A percentile compares a stretch with the other conserved stretches of the same genome.
phyloP scores from a whole-genome alignment of 1,284 basidiomycete genomes.

The Sanguinoderma infundibulare region DNA sequence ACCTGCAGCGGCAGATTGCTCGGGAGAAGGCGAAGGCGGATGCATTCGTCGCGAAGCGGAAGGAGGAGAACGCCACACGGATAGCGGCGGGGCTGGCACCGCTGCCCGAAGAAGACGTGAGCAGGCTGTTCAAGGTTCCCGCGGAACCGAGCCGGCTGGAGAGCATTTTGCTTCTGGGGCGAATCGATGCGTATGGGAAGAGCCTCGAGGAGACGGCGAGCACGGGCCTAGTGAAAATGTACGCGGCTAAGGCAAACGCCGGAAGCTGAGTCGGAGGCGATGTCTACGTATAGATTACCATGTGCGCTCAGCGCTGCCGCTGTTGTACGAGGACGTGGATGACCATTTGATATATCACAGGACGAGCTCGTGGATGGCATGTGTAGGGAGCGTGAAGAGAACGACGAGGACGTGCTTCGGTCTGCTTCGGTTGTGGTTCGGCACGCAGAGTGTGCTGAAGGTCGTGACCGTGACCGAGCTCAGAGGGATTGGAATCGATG shows the following conservation, averaged over 20 bases:
- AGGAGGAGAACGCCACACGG: constrained; percentile 88
- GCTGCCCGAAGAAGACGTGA: constrained; percentile 86
- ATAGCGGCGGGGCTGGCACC: constrained; percentile 86
- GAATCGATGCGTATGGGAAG: constrained; percentile 85
- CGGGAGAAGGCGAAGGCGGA: constrained; percentile 90
- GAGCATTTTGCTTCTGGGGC: constrained; percentile 85
- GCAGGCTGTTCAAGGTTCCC: constrained; percentile 86
- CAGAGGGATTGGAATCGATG: constrained; percentile 1
- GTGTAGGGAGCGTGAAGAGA: constrained; percentile 12
- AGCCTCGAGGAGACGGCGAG: constrained; percentile 76
- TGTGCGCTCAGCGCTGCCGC: not conserved
- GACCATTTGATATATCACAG: constrained; percentile 12
- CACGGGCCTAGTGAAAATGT: constrained; percentile 77
- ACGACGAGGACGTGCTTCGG: constrained; percentile 2
- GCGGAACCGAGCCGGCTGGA: constrained; percentile 91
- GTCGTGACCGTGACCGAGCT: not conserved
- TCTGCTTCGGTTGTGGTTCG: not conserved
- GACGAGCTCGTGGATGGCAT: constrained; percentile 3
- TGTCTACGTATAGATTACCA: constrained; percentile 14
- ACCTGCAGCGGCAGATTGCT: constrained; percentile 89
- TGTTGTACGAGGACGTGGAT: constrained; percentile 14
- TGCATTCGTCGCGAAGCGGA: constrained; percentile 78
- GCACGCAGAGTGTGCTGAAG: not conserved
- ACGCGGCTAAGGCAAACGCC: constrained; percentile 54
- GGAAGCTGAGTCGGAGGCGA: constrained; percentile 25